Evolutionary conservation across 2,329 filamentous ascomycete species (phyloP).

Genomic region (Fusarium sp.): DNA sequence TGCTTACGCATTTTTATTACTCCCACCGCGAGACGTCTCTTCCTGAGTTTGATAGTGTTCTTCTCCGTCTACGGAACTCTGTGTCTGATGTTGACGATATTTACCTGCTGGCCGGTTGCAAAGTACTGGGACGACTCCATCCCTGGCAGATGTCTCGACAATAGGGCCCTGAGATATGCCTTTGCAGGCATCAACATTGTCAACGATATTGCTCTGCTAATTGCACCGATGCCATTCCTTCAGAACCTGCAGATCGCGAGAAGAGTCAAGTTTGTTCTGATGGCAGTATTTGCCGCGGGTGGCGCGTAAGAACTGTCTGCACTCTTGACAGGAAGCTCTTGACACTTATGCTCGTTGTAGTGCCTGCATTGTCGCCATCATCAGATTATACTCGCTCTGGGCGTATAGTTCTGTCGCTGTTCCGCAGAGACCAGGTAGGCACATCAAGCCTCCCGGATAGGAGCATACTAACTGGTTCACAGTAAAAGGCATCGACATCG

Average conservation of each 20-base stretch:
- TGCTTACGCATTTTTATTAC: constrained; percentile 49
- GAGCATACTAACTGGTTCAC: not conserved
- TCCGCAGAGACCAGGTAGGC: constrained; percentile 11
- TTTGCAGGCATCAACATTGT: constrained; percentile 53
- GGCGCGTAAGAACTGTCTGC: no score
- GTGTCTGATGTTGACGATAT: constrained; percentile 40
- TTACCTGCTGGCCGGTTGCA: constrained; percentile 48
- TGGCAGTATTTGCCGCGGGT: constrained; percentile 51
- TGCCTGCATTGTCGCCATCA: constrained; percentile 46
- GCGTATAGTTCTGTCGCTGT: constrained; percentile 33
- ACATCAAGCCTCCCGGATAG: not conserved
- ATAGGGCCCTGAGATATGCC: constrained; percentile 41
- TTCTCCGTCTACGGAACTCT: constrained; percentile 42
- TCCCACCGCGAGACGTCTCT: constrained; percentile 40
- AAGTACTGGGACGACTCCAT: constrained; percentile 49
- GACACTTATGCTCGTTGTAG: no score
- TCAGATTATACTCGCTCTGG: constrained; percentile 43
- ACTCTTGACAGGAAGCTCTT: no score
- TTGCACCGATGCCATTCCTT: constrained; percentile 51
- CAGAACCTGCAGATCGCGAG: constrained; percentile 56
- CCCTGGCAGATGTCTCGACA: constrained; percentile 45
- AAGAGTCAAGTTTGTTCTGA: constrained; percentile 60
- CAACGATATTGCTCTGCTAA: constrained; percentile 51
- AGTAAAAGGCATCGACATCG: constrained; percentile 42
- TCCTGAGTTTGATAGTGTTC: constrained; percentile 43